Evolutionary conservation across 75 land plant species (phyloP).

Genomic region (Cryptomeria japonica): DNA sequence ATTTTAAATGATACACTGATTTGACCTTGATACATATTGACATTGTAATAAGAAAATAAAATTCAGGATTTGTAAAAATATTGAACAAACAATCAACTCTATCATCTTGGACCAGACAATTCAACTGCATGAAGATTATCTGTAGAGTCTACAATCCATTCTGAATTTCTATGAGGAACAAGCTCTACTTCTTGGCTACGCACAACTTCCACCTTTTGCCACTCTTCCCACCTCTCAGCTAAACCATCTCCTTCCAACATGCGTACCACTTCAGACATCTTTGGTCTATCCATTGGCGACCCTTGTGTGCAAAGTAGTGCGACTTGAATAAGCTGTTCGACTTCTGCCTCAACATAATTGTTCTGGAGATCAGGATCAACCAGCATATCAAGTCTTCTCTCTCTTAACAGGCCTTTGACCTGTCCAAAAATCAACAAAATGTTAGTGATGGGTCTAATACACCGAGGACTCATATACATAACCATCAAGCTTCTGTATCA

Average conservation of each 20-base stretch:
- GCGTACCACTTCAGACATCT: slow-evolving; percentile 97
- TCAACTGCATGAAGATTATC: slow-evolving; percentile 93
- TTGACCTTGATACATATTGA: slow-evolving; percentile 1
- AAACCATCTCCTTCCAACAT: slow-evolving; percentile 98
- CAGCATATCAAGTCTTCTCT: slow-evolving; percentile 84
- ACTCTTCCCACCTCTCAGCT: slow-evolving; percentile 97
- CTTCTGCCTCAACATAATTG: slow-evolving; percentile 83
- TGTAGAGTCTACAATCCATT: slow-evolving; percentile 92
- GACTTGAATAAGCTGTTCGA: slow-evolving; percentile 95
- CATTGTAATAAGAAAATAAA: slow-evolving; percentile 9
- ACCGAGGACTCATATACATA: background rate
- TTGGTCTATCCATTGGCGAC: slow-evolving; percentile 92
- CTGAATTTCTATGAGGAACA: slow-evolving; percentile 62
- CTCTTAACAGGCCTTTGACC: slow-evolving; percentile 95
- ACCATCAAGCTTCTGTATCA: background rate
- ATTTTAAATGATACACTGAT: slow-evolving; percentile 14
- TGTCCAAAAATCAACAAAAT: slow-evolving; percentile 22
- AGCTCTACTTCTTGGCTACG: slow-evolving; percentile 83
- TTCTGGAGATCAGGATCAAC: slow-evolving; percentile 92
- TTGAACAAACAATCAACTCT: slow-evolving; percentile 5
- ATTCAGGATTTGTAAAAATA: background rate
- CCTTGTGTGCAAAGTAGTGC: slow-evolving; percentile 96
- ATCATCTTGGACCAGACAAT: slow-evolving; percentile 92
- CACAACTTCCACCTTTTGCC: slow-evolving; percentile 96
- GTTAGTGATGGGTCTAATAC: background rate